Evolutionary conservation across 495 filamentous ascomycete species (phyloP), one percentile per base, ranked within the genome.

Genomic region (Neurospora sublineolata): DNA sequence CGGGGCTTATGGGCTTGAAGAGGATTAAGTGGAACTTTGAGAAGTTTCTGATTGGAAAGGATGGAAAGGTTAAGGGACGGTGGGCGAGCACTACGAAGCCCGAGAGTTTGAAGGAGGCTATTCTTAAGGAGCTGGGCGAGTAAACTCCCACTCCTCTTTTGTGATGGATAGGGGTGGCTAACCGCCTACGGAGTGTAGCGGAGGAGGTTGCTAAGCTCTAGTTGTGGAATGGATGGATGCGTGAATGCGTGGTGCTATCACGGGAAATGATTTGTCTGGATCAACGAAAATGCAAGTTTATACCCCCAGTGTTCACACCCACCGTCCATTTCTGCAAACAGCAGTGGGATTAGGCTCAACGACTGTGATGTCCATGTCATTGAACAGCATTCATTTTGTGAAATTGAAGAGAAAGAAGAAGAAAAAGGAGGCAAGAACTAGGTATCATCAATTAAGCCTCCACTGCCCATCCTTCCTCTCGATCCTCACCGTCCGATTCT

Each of bases 1-100:
- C 95, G 1, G 94, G 96, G 20, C 67, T 97, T 7, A 76, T 97
- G 78, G 95, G 95, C 27, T 74, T 97, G 77, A 94, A 94, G 89
- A 78, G 89, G 41, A 85, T 99, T 75, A 96, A 97, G 90, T 97
- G 94, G 93, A 97, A 94, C 80, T 96, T 97, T 81, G 96, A 99
- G 85, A 99, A 99, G 87, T 98, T 97, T 80, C 82, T 99, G 74
- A 84, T 98, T 70, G 89, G 88, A n/a, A 86, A 86, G 70, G 93
- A 97, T 79, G 94, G 94, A 3, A 86, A 90, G 81, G 94, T 97
- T 37, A 91, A 89, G 77, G 84, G 82, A 8, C 81, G 95, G 64
- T 98, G 93, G 92, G 91, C 92, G 37, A 93, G 91, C 77, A 89
- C 88, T 14, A 92, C 91, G 12, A 97, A 93, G 87, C 95, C 95